Conservation (phyloP, 116 monocot genomes). For the Phalaenopsis hybrid region DNA sequence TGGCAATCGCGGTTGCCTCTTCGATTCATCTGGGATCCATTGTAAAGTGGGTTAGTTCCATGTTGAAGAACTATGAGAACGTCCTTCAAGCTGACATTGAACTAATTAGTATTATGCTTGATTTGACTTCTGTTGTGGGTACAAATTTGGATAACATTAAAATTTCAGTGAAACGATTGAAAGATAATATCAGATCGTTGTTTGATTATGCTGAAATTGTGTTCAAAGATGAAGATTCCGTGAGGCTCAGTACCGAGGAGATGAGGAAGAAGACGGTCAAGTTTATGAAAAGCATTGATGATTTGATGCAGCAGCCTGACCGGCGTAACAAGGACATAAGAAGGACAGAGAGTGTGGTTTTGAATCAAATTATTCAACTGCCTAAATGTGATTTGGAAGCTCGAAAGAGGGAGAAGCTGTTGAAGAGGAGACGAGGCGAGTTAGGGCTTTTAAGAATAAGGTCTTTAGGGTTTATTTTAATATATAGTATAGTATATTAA, state of each 20-base stretch:
- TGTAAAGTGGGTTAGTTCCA: slow-evolving; percentile 77
- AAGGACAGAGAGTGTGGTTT: slow-evolving; percentile 64
- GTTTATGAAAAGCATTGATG: slow-evolving; percentile 78
- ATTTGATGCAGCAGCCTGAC: slow-evolving; percentile 59
- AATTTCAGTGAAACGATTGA: slow-evolving; percentile 53
- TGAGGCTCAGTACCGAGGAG: slow-evolving; percentile 52
- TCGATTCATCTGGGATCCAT: slow-evolving; percentile 62
- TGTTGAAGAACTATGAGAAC: slow-evolving; percentile 53
- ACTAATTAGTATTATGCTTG: slow-evolving; percentile 53
- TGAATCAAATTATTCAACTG: slow-evolving; percentile 66
- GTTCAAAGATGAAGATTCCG: slow-evolving; percentile 40
- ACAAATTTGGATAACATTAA: slow-evolving; percentile 66
- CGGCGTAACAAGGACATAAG: slow-evolving; percentile 66
- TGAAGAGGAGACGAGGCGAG: too few species aligned
- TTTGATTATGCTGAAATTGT: slow-evolving; percentile 49
- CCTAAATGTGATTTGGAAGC: slow-evolving; percentile 18
- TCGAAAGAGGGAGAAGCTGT: too few species aligned
- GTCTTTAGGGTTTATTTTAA: too few species aligned
- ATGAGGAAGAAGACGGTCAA: slow-evolving; percentile 52
- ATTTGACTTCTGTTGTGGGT: slow-evolving; percentile 43
- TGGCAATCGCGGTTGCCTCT: slow-evolving; percentile 52
- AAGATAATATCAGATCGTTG: slow-evolving; percentile 38
- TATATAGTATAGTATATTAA: too few species aligned
- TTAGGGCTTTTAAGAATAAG: too few species aligned
- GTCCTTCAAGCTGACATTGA: slow-evolving; percentile 53